Conservation (phyloP, 495 filamentous ascomycete genomes). For the Trichoderma orchidacearum region DNA sequence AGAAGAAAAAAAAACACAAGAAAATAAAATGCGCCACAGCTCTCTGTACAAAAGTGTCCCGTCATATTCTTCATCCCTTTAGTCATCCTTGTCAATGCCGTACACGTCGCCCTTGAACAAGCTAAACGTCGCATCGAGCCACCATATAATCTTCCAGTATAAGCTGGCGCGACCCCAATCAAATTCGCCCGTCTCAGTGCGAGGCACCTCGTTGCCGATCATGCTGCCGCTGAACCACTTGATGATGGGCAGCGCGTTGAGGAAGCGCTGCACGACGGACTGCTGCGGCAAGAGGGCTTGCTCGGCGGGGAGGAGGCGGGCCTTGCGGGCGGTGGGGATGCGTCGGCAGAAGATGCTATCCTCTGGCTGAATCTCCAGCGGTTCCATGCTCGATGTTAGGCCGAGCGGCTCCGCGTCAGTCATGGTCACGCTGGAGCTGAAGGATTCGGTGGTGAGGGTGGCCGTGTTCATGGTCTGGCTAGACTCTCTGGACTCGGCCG, state of each 20-base stretch:
- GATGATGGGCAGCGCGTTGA: slow-evolving; percentile 48
- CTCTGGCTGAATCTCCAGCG: slow-evolving; percentile 5
- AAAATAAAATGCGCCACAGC: too few relatives aligned
- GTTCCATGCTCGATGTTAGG: slow-evolving; percentile 4
- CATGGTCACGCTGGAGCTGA: slow-evolving; percentile 7
- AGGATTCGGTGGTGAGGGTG: slow-evolving; percentile 18
- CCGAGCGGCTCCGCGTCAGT: slow-evolving; percentile 13
- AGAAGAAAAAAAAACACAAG: neutral
- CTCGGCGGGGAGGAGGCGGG: slow-evolving; percentile 35
- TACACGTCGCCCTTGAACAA: slow-evolving; percentile 35
- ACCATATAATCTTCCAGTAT: slow-evolving; percentile 58
- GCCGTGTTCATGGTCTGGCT: slow-evolving; percentile 33
- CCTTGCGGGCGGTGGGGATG: slow-evolving; percentile 34
- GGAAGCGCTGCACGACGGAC: slow-evolving; percentile 43
- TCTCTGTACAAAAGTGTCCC: too few relatives aligned
- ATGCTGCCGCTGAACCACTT: slow-evolving; percentile 64
- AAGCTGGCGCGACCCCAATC: slow-evolving; percentile 60
- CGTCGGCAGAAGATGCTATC: slow-evolving; percentile 19
- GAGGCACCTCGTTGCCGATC: slow-evolving; percentile 64
- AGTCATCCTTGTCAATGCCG: slow-evolving; percentile 36
- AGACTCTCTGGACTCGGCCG: slow-evolving; percentile 26
- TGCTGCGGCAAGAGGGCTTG: slow-evolving; percentile 53
- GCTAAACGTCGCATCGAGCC: slow-evolving; percentile 30
- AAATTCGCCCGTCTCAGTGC: slow-evolving; percentile 66
- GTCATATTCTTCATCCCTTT: neutral